Evolutionary conservation across 1,284 basidiomycete genomes (phyloP), one percentile per base, ranked within the genome.

Genomic region (Boletus austroedulis): DNA sequence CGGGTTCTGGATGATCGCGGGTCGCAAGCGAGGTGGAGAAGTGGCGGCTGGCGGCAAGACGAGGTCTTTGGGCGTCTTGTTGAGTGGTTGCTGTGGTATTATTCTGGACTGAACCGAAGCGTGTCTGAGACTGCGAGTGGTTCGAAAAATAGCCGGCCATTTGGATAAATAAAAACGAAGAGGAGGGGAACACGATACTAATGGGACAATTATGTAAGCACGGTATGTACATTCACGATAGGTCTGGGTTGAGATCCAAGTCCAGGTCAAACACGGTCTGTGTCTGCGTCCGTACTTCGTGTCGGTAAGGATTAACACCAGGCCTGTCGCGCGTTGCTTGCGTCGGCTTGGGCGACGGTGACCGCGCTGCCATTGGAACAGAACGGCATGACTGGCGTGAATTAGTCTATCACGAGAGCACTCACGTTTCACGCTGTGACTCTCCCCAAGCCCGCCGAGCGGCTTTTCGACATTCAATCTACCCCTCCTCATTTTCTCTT

Each of bases 401-500:
- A 57, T 44, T 44, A 55, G 26, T 49, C 51, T 61, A 44, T 51
- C 60, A 41, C 40, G 23, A 34, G 32, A 54, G 28, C n/a, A 70
- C 84, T 71, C 69, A 90, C 90, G 80, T 73, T 82, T 78, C 53
- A 88, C 89, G 58, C 92, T 86, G 68, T 90, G 88, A 5, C 85
- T 89, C 75, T 92, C 90, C 32, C 90, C 90, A 41, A 89, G 77
- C 38, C 82, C 69, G 5, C 87, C 90, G 53, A 92, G 78, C 1
- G 90, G 88, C 24, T 84, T 87, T 69, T 92, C 88, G 26, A 84
- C 82, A 67, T 89, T 90, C 72, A 92, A 82, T 58, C 81, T 81
- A 0, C 90, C 90, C 38, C 83, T 79, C 44, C 89, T 84, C 89
- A 92, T 91, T 73, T 90, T 91, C 70, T 90, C 90, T 76, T 92